Base-by-base conservation (phyloP, 331 rosid genomes). In the Spiraea crenata region DNA sequence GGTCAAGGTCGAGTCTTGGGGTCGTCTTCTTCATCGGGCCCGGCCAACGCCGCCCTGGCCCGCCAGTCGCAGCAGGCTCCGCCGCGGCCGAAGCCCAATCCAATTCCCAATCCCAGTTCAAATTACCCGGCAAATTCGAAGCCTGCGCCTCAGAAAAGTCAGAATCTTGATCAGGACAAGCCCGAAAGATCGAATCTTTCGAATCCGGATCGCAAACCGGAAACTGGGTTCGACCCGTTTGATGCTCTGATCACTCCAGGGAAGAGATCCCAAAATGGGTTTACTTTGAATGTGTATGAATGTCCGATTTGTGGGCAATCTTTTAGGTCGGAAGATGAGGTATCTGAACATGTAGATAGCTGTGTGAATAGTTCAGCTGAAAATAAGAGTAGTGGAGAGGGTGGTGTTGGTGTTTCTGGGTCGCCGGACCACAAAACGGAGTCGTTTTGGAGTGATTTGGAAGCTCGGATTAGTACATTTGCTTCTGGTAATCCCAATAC, bases 1-100 rank as follows among this genome's bases (percentile, higher is more conserved):
- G 99, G 99, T 70, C 99, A 87, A 85, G 97, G 97, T 63, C 73
- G 97, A 79, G 95, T 89, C 63, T 76, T 95, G 20, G 99, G 99
- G 34, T 95, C 99, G 2, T 81, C 90, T 9, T 78, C 95, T 25
- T 83, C 92, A 16, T 74, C 93, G 0, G 76, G 74, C 11, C 78
- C 96, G 45, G 3, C 63, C 11, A 82, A 79, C 79, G 74, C 91
- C 48, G 55, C 19, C 80, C 76, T 60, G 13, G 0, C 63, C 63
- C 83, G 80, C 70, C 74, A 84, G 9, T 8, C 80, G 41, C 85
- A 71, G 14, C 15, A 25, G 2, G 31, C 31, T 25, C 31, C 65
- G 42, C 58, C 63, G 70, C 79, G 67, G n/a, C 52, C 78, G 3
- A 55, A 68, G 37, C 72, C 81, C 41, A 70, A 34, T 3, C 31